A percentile compares a stretch with the other conserved stretches of the same genome.
These are phyloP conservation scores for Leishmania turanica DNA, from an alignment of 208 protist genomes.

Conservation along the genomic window DNA sequence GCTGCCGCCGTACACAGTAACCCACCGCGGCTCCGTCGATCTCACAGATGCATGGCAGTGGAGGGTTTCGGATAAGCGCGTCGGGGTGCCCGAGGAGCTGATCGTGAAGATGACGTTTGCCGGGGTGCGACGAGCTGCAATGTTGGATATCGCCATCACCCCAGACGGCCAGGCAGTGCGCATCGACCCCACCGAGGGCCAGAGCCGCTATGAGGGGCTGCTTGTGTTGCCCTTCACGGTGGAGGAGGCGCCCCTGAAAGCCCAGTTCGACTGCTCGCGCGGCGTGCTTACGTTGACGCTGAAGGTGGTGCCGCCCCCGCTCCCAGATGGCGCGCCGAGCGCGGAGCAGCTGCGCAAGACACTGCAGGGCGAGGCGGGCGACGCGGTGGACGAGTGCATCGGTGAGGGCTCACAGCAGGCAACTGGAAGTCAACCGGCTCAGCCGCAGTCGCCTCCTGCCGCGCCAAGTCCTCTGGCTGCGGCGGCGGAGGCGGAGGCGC, in stretches of 20 bases:
- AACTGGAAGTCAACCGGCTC: background rate
- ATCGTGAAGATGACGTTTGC: constrained; percentile 80
- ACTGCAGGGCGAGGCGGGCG: constrained; percentile 12
- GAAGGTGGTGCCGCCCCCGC: constrained; percentile 64
- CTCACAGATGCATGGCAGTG: constrained; percentile 82
- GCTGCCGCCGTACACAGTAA: constrained; percentile 70
- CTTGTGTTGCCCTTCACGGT: constrained; percentile 84
- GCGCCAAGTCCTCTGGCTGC: background rate
- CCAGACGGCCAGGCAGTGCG: constrained; percentile 59
- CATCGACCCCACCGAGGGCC: constrained; percentile 45
- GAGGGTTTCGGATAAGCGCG: constrained; percentile 68
- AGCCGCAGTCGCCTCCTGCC: background rate
- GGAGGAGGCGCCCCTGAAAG: constrained; percentile 53
- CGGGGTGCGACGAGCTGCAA: constrained; percentile 49
- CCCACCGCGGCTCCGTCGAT: constrained; percentile 80
- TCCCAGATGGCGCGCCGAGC: constrained; percentile 39
- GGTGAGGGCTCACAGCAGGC: background rate
- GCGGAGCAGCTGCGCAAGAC: constrained; percentile 39
- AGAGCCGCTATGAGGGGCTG: constrained; percentile 55
- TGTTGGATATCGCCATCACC: constrained; percentile 59
- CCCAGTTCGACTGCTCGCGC: constrained; percentile 62
- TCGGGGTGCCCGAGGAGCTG: constrained; percentile 82
- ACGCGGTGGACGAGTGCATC: background rate
- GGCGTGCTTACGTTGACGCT: constrained; percentile 73
- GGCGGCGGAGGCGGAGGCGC: background rate